A percentile compares a stretch with the other conserved stretches of the same genome.
These are phyloP conservation scores for Penium margaritaceum DNA, from an alignment of 139 green algal species.

Conservation along the genomic window DNA sequence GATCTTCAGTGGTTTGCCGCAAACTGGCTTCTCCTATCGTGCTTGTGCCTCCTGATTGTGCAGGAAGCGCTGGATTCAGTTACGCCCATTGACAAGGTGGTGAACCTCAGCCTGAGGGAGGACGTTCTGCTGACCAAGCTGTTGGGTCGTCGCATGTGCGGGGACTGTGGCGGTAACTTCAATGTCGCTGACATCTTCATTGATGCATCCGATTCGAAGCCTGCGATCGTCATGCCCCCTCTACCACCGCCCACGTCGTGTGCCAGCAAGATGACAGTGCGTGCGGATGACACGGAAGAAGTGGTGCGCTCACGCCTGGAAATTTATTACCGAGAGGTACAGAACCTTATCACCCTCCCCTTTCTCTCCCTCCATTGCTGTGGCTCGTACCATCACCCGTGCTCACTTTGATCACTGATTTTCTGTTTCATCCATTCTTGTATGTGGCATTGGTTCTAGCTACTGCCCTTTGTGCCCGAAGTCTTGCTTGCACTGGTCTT, in stretches of 20 bases:
- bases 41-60: too few species aligned
- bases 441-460: background rate
- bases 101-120: constrained; percentile 82
- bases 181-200: constrained; percentile 92
- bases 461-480: too few species aligned
- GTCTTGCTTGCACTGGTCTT: too few species aligned
- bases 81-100: constrained; percentile 63
- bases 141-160: constrained; percentile 69
- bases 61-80: constrained; percentile 60
- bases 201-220: constrained; percentile 41
- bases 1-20: too few species aligned
- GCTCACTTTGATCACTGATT: constrained; percentile 13
- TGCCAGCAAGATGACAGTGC: constrained; percentile 60
- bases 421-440: constrained; percentile 12
- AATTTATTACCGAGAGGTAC: constrained; percentile 51
- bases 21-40: too few species aligned
- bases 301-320: constrained; percentile 73
- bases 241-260: constrained; percentile 71
- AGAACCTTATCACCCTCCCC: background rate
- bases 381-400: too few species aligned
- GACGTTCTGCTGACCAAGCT: constrained; percentile 82
- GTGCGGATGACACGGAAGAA: constrained; percentile 78
- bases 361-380: background rate
- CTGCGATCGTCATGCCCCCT: constrained; percentile 80
- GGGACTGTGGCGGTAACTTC: constrained; percentile 82